Conservation (phyloP, 208 protist species). For the Blastocrithidia nonstop region DNA sequence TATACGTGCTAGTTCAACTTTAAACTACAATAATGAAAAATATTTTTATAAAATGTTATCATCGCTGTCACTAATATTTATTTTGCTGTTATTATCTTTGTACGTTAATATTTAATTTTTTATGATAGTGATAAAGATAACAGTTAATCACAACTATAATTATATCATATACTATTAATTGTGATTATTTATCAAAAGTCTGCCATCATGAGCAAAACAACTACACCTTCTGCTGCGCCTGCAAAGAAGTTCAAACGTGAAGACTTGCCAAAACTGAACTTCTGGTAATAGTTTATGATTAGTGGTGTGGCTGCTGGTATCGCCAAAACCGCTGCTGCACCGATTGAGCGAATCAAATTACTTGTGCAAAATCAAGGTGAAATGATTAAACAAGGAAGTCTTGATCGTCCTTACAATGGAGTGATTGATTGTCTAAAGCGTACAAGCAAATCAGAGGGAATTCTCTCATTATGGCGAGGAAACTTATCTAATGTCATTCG, state of each 20-base stretch:
- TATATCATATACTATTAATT: not conserved
- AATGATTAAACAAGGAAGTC: slow-evolving; percentile 60
- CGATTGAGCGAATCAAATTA: slow-evolving; percentile 94
- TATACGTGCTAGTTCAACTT: too few species aligned
- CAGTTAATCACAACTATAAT: not conserved
- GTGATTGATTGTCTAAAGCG: slow-evolving; percentile 90
- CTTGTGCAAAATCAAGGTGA: slow-evolving; percentile 88
- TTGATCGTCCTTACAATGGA: slow-evolving; percentile 86
- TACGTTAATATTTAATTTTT: not conserved
- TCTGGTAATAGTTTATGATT: slow-evolving; percentile 73
- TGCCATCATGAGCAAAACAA: slow-evolving; percentile 8
- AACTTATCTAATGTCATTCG: slow-evolving; percentile 94
- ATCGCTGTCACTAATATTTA: not conserved
- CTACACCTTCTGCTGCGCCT: slow-evolving; percentile 5
- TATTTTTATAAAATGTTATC: too few species aligned
- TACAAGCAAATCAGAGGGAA: slow-evolving; percentile 86
- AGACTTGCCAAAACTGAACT: slow-evolving; percentile 28
- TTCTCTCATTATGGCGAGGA: slow-evolving; percentile 92
- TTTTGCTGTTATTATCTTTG: not conserved
- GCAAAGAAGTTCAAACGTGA: slow-evolving; percentile 11
- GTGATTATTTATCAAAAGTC: not conserved
- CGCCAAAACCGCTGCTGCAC: slow-evolving; percentile 88
- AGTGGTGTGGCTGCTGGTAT: slow-evolving; percentile 61
- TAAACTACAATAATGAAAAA: too few species aligned
- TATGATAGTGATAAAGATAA: not conserved